A percentile compares a stretch with the other conserved stretches of the same genome.
These are phyloP conservation scores for Penstemon eatonii DNA, from an alignment of 257 asterid genomes.

Conservation along the genomic window DNA sequence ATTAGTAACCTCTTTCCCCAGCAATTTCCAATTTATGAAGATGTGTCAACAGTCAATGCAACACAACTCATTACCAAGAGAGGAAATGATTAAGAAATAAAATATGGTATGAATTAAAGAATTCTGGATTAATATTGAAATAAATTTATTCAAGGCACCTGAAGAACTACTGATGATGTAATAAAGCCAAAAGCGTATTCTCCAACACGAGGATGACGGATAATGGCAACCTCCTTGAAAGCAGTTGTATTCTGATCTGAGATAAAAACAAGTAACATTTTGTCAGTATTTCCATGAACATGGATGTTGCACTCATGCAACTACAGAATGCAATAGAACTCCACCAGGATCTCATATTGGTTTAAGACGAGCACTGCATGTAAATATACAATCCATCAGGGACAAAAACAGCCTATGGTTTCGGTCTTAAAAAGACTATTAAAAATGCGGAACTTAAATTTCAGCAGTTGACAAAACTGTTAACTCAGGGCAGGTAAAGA, in stretches of 20 bases:
- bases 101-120: neutral
- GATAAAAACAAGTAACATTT: slow-evolving; percentile 22
- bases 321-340: slow-evolving; percentile 9
- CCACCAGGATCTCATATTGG: slow-evolving; percentile 2
- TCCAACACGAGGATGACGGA: slow-evolving; percentile 93
- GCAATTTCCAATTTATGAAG: slow-evolving; percentile 7
- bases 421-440: neutral
- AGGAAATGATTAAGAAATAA: neutral
- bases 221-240: slow-evolving; percentile 92
- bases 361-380: neutral
- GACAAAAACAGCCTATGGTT: neutral
- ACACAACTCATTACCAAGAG: neutral
- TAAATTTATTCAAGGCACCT: slow-evolving; percentile 49
- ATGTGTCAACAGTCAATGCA: neutral
- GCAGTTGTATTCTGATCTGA: slow-evolving; percentile 88
- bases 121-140: neutral
- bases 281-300: slow-evolving; percentile 23
- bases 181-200: slow-evolving; percentile 91
- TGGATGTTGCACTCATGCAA: slow-evolving; percentile 4
- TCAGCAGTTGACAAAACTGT: neutral
- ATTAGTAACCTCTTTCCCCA: neutral
- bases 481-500: slow-evolving; percentile 15
- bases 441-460: neutral
- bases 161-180: slow-evolving; percentile 80
- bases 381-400: neutral